These are phyloP conservation scores for Crithidia bombi DNA, from an alignment of 208 protist species.

Conservation along the genomic window DNA sequence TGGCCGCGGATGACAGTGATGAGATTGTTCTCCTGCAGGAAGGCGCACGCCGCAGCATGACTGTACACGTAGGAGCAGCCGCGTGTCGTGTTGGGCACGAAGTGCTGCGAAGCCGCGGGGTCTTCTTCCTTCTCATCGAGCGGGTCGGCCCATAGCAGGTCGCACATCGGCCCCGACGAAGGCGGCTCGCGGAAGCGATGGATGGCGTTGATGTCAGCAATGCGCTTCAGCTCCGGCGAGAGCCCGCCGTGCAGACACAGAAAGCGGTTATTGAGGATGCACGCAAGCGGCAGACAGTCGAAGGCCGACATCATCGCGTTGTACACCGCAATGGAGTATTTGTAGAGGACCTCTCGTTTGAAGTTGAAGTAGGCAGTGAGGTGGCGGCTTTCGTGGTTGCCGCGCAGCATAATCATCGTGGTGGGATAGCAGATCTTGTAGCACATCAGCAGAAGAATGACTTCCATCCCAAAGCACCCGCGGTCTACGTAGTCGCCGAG, in stretches of 20 bases:
- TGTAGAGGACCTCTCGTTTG: constrained; percentile 94
- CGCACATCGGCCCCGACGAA: constrained; percentile 91
- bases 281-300: constrained; percentile 93
- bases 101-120: constrained; percentile 40
- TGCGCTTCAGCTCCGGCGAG: constrained; percentile 66
- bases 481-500: constrained; percentile 97
- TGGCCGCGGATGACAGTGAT: constrained; percentile 96
- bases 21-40: constrained; percentile 95
- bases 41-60: constrained; percentile 85
- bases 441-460: constrained; percentile 93
- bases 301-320: constrained; percentile 93
- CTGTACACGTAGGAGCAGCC: constrained; percentile 92
- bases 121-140: constrained; percentile 85
- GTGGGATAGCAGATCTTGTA: constrained; percentile 95
- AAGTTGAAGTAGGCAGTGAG: constrained; percentile 98
- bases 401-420: constrained; percentile 94
- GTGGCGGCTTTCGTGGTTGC: constrained; percentile 98
- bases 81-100: constrained; percentile 76
- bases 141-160: constrained; percentile 96
- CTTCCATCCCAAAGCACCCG: constrained; percentile 90
- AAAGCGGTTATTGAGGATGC: constrained; percentile 86
- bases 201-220: constrained; percentile 90
- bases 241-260: constrained; percentile 96
- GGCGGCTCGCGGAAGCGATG: constrained; percentile 95
- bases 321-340: constrained; percentile 90